Evolutionary conservation across 257 asterid genomes (phyloP), one percentile per base, ranked within the genome.

Genomic region (Lycium ferocissimum): DNA sequence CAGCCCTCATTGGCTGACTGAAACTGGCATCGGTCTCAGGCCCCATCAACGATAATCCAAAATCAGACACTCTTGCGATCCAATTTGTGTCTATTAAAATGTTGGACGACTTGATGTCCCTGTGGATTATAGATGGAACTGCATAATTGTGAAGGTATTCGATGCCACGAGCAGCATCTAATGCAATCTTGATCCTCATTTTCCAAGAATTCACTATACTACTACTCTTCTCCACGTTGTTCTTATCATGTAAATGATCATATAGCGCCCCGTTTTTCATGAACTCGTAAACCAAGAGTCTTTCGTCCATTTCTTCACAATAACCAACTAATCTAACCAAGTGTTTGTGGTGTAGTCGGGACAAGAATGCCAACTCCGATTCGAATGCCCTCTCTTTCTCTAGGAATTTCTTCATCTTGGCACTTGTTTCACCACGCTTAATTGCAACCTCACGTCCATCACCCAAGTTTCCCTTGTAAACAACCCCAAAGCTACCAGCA

Each of bases 61-160:
- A 80, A 57, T 80, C 83, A 8, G 83, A 80, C 13, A 80, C 83
- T 58, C 53, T 80, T 1, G 83, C 71, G 26, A 13, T 15, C 83
- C 65, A 54, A 57, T 80, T 58, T 12, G 49, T n/a, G 43, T 80
- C 71, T 12, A 57, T 58, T 35, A 80, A 61, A 26, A 80, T 80
- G 83, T 57, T 80, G 33, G 83, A 80, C 37, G 83, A 80, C 83
- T 80, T 80, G 15, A 80, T 80, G 56, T 80, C 83, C 37, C 83
- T 0, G 69, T 80, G 83, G 20, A 80, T 80, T 57, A 80, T 80
- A 9, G 83, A 71, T 13, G 83, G 83, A 61, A 80, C 83, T 9
- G 83, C 71, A 17, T 80, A 80, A 22, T 35, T 80, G 83, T 80
- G 83, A 58, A 80, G 71, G 53, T 80, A 80, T 43, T 80, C 83